phyloP scores from a whole-genome alignment of 75 land plant species.

The Picea glauca region DNA sequence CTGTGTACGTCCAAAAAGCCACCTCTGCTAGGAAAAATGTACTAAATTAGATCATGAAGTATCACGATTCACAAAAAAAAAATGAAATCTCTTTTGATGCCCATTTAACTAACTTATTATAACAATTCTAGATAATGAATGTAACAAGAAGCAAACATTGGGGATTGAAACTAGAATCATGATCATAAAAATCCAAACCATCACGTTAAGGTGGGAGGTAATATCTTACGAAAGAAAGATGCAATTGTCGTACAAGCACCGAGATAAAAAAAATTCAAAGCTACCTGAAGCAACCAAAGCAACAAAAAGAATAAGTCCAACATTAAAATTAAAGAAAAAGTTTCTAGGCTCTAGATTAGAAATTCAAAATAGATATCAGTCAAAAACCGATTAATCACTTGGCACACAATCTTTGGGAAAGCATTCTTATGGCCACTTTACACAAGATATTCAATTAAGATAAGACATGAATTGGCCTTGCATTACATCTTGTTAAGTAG shows the following conservation, averaged over 20 bases:
- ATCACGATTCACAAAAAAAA: not conserved
- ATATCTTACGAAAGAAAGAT: conserved; percentile 52
- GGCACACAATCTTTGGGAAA: not conserved
- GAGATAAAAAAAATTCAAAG: conserved; percentile 30
- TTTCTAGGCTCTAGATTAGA: too few species aligned
- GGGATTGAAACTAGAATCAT: not conserved
- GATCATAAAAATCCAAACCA: not conserved
- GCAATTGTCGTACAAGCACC: conserved; percentile 34
- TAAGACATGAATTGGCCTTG: too few species aligned
- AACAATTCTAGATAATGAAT: not conserved
- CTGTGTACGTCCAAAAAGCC: conserved; percentile 78
- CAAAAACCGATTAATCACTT: not conserved
- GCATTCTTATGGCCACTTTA: not conserved
- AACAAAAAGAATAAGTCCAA: not conserved
- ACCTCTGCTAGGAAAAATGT: conserved; percentile 43
- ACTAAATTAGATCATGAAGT: not conserved
- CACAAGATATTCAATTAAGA: not conserved
- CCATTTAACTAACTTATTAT: not conserved
- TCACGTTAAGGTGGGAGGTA: not conserved
- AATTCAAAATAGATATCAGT: not conserved
- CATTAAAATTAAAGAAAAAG: not conserved
- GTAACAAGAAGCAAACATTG: not conserved
- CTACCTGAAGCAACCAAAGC: conserved; percentile 22
- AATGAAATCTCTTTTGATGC: not conserved
- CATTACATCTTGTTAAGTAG: too few species aligned